Conservation (phyloP, 164 flowering plant species). For the Houttuynia cordata region DNA sequence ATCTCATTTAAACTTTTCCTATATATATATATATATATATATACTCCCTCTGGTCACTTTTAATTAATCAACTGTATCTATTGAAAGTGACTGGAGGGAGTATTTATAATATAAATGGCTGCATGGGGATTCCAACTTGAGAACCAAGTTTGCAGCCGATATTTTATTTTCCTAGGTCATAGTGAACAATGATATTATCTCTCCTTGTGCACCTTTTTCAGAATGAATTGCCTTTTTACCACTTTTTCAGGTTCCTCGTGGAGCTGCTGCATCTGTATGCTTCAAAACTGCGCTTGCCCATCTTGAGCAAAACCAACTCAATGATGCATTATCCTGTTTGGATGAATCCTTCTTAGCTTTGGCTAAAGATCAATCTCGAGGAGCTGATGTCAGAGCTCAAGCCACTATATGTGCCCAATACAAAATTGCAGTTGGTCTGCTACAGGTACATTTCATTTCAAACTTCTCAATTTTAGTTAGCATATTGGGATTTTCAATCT, state of each 20-base stretch:
- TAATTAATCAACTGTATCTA: no score
- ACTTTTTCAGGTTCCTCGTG: constrained; percentile 80
- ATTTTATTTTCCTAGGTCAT: no score
- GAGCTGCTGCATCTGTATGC: constrained; percentile 89
- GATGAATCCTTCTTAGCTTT: constrained; percentile 96
- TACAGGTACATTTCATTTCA: constrained; percentile 41
- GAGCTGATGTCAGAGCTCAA: constrained; percentile 91
- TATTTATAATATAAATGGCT: no score
- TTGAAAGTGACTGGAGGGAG: no score
- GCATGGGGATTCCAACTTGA: no score
- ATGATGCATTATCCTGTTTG: constrained; percentile 95
- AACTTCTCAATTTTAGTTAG: background rate
- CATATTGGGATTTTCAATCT: background rate
- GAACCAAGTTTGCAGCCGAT: no score
- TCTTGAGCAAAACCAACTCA: constrained; percentile 91
- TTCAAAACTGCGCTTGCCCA: constrained; percentile 89
- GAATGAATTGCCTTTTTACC: background rate
- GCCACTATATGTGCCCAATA: constrained; percentile 99
- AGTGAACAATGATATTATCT: background rate
- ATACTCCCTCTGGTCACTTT: no score
- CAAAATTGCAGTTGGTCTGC: constrained; percentile 90
- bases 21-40: no score
- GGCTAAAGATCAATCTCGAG: constrained; percentile 97
- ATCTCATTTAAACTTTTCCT: no score
- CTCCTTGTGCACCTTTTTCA: background rate